Evolutionary conservation across 495 filamentous ascomycete genomes (phyloP), one percentile per base, ranked within the genome.

Genomic region (Elaphomyces granulatus): DNA sequence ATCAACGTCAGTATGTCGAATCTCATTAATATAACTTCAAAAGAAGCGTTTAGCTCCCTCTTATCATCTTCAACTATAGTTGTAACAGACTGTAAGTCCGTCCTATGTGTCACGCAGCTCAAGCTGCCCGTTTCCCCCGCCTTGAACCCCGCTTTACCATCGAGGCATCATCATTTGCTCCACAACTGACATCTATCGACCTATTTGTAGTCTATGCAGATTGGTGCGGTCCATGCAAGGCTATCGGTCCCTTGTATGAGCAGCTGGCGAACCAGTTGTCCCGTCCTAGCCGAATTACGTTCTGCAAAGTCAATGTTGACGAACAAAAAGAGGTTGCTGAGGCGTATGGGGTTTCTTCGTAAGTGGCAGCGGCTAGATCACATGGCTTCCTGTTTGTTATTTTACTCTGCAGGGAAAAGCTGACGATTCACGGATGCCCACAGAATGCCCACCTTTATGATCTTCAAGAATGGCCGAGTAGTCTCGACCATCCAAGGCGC

Each of bases 271-370:
- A 53, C 37, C 70, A 77, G 48, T 72, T 90, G 21, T 82, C 84
- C 1, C 74, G 77, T 19, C 76, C 80, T 14, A 76, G 78, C 42
- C 64, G 70, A 36, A 78, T 92, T 43, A 81, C 77, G 41, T 94
- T 95, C 54, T 78, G 74, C 55, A 93, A 93, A 65, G 70, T 94
- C 61, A 75, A 96, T 63, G 78, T 77, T 35, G 83, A 92, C 38
- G 48, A 73, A 16, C 82, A 88, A 54, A 67, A 77, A 52, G 75
- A 82, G 15, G 69, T 95, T 30, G 77, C 83, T 9, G 57, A 70
- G 41, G 69, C 71, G 42, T 87, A 88, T 53, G 56, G 65, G 36
- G 70, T 94, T 46, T 78, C 74, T n/a, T 72, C 72, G 80, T 82
- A 63, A 45, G 77, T 65, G n/a, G n/a, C n/a, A n/a, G n/a, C n/a